A percentile compares a stretch with the other conserved stretches of the same genome.
These are phyloP conservation scores for Sporothrix schenckii DNA, from an alignment of 2,329 filamentous ascomycete genomes.

Conservation along the genomic window DNA sequence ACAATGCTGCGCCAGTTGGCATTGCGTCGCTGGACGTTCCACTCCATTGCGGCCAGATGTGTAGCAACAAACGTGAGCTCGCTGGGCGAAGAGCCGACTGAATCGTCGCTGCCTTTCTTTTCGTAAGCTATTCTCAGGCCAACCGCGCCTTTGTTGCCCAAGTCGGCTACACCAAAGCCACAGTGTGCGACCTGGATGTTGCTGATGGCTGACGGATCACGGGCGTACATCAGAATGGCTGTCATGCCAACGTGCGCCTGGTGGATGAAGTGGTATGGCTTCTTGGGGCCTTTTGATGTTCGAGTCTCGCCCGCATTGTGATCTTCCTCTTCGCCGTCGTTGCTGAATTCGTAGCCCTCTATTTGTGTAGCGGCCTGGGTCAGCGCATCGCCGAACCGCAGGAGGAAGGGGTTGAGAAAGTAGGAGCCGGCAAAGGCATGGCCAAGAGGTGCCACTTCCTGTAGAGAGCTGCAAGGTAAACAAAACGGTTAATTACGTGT, in stretches of 20 bases:
- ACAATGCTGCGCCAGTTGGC: slow-evolving; percentile 87
- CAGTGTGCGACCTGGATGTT: slow-evolving; percentile 77
- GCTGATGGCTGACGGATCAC: slow-evolving; percentile 61
- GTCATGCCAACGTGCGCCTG: slow-evolving; percentile 85
- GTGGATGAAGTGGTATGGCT: slow-evolving; percentile 69
- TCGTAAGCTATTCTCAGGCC: slow-evolving; percentile 70
- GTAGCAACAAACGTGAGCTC: slow-evolving; percentile 84
- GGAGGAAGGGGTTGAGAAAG: slow-evolving; percentile 75
- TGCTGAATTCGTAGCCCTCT: slow-evolving; percentile 11
- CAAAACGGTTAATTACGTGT: not conserved
- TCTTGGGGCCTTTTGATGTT: not conserved
- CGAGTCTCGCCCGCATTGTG: slow-evolving; percentile 16
- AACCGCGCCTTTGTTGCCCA: slow-evolving; percentile 95
- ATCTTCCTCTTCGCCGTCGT: not conserved
- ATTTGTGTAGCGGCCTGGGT: slow-evolving; percentile 63
- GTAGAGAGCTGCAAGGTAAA: slow-evolving; percentile 64
- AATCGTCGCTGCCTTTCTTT: slow-evolving; percentile 45
- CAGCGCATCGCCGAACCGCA: slow-evolving; percentile 70
- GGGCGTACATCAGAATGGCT: slow-evolving; percentile 81
- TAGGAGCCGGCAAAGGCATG: slow-evolving; percentile 84
- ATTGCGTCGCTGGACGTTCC: slow-evolving; percentile 73
- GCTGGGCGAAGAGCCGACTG: slow-evolving; percentile 46
- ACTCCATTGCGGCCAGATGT: slow-evolving; percentile 87
- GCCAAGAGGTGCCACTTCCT: slow-evolving; percentile 85
- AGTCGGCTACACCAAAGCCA: slow-evolving; percentile 80